Conservation (phyloP, 331 rosid species). For the Pyracantha coccinea region DNA sequence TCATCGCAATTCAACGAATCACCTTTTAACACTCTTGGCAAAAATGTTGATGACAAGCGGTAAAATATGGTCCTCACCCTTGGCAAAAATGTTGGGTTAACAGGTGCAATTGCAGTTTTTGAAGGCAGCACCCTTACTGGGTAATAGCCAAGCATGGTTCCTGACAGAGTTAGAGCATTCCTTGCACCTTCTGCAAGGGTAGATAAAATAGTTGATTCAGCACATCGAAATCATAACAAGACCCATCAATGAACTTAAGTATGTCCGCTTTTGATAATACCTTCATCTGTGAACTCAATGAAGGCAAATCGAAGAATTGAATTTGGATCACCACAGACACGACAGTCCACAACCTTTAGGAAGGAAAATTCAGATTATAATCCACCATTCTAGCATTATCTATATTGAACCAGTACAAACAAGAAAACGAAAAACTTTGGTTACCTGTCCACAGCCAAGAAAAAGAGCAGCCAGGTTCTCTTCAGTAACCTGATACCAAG, state of each 20-base stretch:
- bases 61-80: slow-evolving; percentile 47
- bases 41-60: background rate
- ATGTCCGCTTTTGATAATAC: slow-evolving; percentile 19
- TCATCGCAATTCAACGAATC: slow-evolving; percentile 9
- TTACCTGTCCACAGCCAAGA: slow-evolving; percentile 90
- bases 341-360: slow-evolving; percentile 92
- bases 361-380: slow-evolving; percentile 14
- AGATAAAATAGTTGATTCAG: slow-evolving; percentile 10
- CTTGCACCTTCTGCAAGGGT: slow-evolving; percentile 82
- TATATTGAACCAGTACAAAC: background rate
- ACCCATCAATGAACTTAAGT: background rate
- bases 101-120: slow-evolving; percentile 98
- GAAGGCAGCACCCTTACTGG: slow-evolving; percentile 97
- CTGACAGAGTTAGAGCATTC: slow-evolving; percentile 87
- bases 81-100: slow-evolving; percentile 89
- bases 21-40: background rate
- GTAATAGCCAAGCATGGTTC: slow-evolving; percentile 93
- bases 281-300: slow-evolving; percentile 95
- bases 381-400: slow-evolving; percentile 18
- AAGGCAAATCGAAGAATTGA: slow-evolving; percentile 96
- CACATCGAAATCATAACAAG: background rate
- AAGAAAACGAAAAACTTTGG: background rate
- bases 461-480: slow-evolving; percentile 96
- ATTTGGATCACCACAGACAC: slow-evolving; percentile 97
- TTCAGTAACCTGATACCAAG: slow-evolving; percentile 70